A percentile compares a stretch with the other conserved stretches of the same genome.
Evolutionary conservation across 768 basidiomycete genomes (phyloP).

Genomic region (Rhizopogon rudus): DNA sequence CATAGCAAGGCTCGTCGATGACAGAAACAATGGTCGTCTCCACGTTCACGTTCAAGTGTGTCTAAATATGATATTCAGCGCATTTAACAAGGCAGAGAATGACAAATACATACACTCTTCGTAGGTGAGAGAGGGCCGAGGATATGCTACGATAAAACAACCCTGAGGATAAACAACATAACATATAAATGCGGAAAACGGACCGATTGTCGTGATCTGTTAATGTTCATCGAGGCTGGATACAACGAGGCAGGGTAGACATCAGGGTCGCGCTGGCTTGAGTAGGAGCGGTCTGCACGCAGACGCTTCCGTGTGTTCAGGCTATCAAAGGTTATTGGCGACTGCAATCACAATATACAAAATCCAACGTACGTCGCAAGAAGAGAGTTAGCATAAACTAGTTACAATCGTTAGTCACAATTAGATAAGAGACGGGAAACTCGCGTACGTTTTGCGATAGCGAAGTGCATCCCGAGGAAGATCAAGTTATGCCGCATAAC

Average conservation of each 20-base stretch:
- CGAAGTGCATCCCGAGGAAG: constrained; percentile 31
- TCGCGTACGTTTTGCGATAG: constrained; percentile 26
- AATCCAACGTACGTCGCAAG: constrained; percentile 24
- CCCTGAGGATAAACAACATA: neutral
- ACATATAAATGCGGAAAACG: neutral
- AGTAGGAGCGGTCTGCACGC: constrained; percentile 16
- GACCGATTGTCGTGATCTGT: neutral
- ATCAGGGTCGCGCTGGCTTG: constrained; percentile 24
- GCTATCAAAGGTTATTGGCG: constrained; percentile 4
- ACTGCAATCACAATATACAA: neutral
- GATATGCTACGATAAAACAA: constrained; percentile 17
- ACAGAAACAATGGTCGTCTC: constrained; percentile 28
- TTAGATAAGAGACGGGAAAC: neutral
- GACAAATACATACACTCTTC: constrained; percentile 15
- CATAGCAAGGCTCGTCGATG: constrained; percentile 18
- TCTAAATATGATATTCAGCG: neutral
- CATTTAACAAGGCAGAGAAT: neutral
- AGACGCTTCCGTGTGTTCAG: constrained; percentile 28
- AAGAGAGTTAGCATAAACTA: constrained; percentile 29
- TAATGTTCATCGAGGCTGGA: neutral
- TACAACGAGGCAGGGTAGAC: constrained; percentile 20
- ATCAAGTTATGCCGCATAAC: constrained; percentile 30
- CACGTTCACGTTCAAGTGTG: constrained; percentile 27
- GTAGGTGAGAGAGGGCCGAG: constrained; percentile 12
- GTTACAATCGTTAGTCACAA: neutral